Evolutionary conservation across 257 asterid species (phyloP), one percentile per base, ranked within the genome.

Genomic region (Fraxinus anomala): DNA sequence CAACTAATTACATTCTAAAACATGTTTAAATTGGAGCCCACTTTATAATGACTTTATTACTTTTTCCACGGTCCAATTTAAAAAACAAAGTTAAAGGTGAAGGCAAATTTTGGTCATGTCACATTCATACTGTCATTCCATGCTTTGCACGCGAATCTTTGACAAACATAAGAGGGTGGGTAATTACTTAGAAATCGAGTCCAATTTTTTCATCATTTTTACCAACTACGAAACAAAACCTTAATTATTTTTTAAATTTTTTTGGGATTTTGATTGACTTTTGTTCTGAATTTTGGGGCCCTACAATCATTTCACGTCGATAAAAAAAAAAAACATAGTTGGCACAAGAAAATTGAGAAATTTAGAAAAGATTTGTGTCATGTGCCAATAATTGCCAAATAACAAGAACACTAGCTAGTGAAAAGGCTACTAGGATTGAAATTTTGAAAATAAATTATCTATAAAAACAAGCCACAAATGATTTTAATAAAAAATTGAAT

Each of bases 101-200:
- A 79, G 68, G 84, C 76, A 70, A 77, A 70, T 23, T 26, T 54
- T 74, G 47, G 90, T 85, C 76, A 75, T 36, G 82, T 79, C 82
- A 31, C 84, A 86, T 76, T 85, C 82, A 79, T 79, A 79, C 44
- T 78, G 84, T 13, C 78, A 59, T 77, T 63, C 76, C 81, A 86
- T 83, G 86, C 86, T 81, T 80, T 69, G n/a, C n/a, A n/a, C 80
- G 86, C 86, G 83, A 83, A 82, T 80, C 85, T 81, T 85, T 85
- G 88, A 82, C 83, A 85, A 80, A 70, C 36, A 76, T 28, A 44
- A 8, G 44, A 59, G 78, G 36, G 77, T n/a, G 69, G 67, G 34
- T 75, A 71, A 81, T 42, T 73, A 63, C 69, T 19, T 13, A 34
- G 24, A 59, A 76, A 42, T 59, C 65, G 61, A 80, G 73, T 21